A percentile compares a stretch with the other conserved stretches of the same genome.
Conservation (phyloP, 2,329 filamentous ascomycete species). For the Grosmannia huntii region DNA sequence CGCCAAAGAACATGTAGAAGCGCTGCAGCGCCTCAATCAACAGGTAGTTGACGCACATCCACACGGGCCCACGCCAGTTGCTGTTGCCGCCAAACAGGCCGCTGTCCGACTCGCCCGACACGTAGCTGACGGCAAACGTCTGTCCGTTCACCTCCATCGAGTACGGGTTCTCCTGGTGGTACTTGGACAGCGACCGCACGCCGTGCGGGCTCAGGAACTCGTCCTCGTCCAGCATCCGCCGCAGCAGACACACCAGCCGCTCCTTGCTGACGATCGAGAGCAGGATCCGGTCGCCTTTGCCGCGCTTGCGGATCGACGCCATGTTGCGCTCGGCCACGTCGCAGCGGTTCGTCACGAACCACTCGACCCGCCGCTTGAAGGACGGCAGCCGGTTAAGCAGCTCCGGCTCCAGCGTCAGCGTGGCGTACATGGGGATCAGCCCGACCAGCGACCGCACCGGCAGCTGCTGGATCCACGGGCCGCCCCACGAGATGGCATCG, state of each 20-base stretch:
- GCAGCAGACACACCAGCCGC: constrained; percentile 76
- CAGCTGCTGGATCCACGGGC: constrained; percentile 84
- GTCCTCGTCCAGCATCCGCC: constrained; percentile 84
- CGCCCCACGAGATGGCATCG: constrained; percentile 92
- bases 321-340: constrained; percentile 90
- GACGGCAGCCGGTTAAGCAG: constrained; percentile 81
- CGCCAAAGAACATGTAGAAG: constrained; percentile 94
- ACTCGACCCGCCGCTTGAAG: constrained; percentile 86
- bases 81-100: constrained; percentile 94
- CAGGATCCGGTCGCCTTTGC: constrained; percentile 78
- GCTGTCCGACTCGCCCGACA: constrained; percentile 92
- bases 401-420: constrained; percentile 84
- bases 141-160: constrained; percentile 95
- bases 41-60: constrained; percentile 92
- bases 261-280: constrained; percentile 88
- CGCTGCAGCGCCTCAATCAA: constrained; percentile 88
- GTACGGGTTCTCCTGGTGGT: constrained; percentile 78
- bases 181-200: constrained; percentile 84
- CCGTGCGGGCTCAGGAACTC: constrained; percentile 88
- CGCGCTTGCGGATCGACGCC: constrained; percentile 79
- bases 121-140: constrained; percentile 74
- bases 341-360: constrained; percentile 81
- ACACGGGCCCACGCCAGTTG: constrained; percentile 94
- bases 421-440: constrained; percentile 85
- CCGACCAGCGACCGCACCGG: constrained; percentile 87